Evolutionary conservation across 257 asterid genomes (phyloP), one percentile per base, ranked within the genome.

Genomic region (Catharanthus roseus): DNA sequence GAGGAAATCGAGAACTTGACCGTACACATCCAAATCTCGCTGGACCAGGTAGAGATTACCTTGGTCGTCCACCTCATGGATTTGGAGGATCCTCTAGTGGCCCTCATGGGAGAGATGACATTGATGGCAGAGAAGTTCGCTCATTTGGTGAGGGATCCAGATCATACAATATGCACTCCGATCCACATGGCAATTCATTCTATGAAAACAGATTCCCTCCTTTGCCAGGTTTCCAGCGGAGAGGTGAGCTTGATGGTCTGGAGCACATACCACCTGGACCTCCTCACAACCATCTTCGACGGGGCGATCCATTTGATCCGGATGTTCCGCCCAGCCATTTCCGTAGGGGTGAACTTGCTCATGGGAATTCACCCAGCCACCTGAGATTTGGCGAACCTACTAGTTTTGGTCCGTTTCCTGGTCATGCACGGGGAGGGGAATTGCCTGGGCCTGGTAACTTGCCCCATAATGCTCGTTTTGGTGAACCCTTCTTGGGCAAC

Each of bases 121-220:
- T 71, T 70, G 86, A 80, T 75, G 85, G 86, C 72, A 79, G 86
- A 79, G 89, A 83, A 49, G 80, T 80, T 50, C 84, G 31, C 49
- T 72, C 88, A 75, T 86, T 82, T 78, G 87, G 85, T 75, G 96
- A 88, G 75, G 91, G 90, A 75, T 71, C 91, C 33, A 82, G 85
- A 74, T 75, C 87, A 47, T 86, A 68, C 67, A 81, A 79, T 74
- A 77, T 63, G 62, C 85, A 88, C 72, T 68, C 87, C 45, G 88
- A 85, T 72, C 77, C 75, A 34, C 82, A 47, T 56, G 91, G 88
- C n/a, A 82, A 82, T 80, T 81, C 87, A 64, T 77, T 82, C 67
- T 86, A 67, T 76, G 91, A 86, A 54, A 78, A 82, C 72, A 81
- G 91, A 77, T 82, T 77, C 70, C 92, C 81, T 41, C 71, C 77